Conservation (phyloP, 148 eudicot species). For the Linanthus parryae region DNA sequence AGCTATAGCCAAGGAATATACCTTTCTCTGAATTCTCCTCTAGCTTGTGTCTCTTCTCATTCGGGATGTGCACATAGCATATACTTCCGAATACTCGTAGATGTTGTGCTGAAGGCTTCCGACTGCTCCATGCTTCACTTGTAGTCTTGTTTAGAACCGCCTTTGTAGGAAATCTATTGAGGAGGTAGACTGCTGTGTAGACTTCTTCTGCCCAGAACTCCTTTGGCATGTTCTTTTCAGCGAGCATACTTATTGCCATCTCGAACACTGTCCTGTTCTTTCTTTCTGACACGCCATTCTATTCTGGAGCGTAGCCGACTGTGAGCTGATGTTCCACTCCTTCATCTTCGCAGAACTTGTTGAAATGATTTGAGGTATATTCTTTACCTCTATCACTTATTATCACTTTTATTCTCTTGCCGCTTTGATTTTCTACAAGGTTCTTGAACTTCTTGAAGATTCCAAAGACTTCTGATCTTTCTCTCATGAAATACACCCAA, state of each 20-base stretch:
- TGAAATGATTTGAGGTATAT: background rate
- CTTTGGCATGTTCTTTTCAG: background rate
- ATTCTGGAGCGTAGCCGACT: background rate
- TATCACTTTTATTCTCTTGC: background rate
- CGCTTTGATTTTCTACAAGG: background rate
- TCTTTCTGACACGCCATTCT: background rate
- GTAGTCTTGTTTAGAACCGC: background rate
- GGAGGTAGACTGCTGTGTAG: background rate
- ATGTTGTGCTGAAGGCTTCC: background rate
- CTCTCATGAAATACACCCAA: background rate
- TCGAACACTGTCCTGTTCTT: background rate
- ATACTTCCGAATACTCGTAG: background rate
- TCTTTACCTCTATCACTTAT: background rate
- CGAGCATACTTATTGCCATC: background rate
- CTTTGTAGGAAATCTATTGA: background rate
- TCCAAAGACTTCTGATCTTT: background rate
- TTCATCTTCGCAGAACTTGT: background rate
- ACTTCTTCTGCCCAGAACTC: background rate
- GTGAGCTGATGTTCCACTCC: background rate
- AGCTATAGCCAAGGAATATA: background rate
- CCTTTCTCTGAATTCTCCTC: background rate
- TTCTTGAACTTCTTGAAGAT: background rate
- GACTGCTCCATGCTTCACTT: background rate
- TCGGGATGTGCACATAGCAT: background rate
- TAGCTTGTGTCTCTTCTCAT: background rate